Base-by-base conservation (phyloP, 768 basidiomycete species). In the Leccinellum luteum region DNA sequence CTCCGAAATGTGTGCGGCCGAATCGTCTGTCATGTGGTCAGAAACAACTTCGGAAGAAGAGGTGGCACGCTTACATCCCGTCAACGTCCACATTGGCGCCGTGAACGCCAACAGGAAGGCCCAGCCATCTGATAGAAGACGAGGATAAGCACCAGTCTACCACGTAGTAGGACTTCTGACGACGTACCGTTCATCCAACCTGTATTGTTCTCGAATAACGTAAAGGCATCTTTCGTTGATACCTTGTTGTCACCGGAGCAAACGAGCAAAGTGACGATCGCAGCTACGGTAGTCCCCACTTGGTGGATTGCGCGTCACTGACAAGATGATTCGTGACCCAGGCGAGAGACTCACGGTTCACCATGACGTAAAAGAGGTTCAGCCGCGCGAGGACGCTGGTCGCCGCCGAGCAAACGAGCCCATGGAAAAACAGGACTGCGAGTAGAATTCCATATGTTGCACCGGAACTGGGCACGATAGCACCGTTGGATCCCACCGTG, bases 51-150 rank as follows among this genome's bases (percentile, higher is more conserved):
- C 15, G 6, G 17, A 32, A 21, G 44, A 34, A 35, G 6, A 15
- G 38, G 8, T 35, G 31, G 55, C 25, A 70, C 12, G 0, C 85
- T 63, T 54, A 88, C 87, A 90, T 59, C 87, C 88, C 2, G 88
- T 89, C 55, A 90, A 71, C 3, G 86, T 88, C 87, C 87, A 89
- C 88, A 89, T 89, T 0, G 87, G 85, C 1, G 88, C 76, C 0
- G 86, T 87, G 65, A 90, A 89, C 0, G 88, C 78, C 47, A 89
- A 67, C 60, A 89, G 75, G 68, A 89, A 89, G 1, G 87, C 85
- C 87, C 87, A 89, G 14, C 83, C 85, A 69, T 79, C 87, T 89
- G 62, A n/a, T 34, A 2, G 30, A 27, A 1, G 5, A 55, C 56
- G 27, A 59, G n/a, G 56, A 25, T 30, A 14, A 38, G 14, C 17